Evolutionary conservation across 2,329 filamentous ascomycete genomes (phyloP).

Genomic region (Fusarium gaditjirri): DNA sequence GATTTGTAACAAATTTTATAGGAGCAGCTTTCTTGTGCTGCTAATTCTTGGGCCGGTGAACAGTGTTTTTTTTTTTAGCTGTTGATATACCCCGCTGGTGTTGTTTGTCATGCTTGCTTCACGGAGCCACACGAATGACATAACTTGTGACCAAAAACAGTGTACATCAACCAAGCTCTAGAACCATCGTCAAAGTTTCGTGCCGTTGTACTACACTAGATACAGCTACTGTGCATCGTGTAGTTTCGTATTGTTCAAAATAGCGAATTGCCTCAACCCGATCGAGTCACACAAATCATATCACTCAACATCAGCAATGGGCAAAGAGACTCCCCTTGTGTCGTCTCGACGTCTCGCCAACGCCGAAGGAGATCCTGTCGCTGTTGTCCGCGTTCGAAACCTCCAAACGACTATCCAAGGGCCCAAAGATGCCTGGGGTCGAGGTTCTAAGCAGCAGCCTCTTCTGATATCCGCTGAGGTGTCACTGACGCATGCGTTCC

Average conservation of each 20-base stretch:
- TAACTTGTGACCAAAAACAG: conserved; percentile 12
- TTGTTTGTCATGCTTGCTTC: conserved; percentile 27
- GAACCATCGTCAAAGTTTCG: neutral
- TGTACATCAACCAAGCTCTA: neutral
- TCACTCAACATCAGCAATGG: conserved; percentile 22
- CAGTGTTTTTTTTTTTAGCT: neutral
- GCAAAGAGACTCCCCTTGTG: conserved; percentile 33
- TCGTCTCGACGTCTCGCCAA: conserved; percentile 41
- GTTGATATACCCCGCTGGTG: conserved; percentile 27
- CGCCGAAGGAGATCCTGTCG: conserved; percentile 47
- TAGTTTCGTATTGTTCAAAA: neutral
- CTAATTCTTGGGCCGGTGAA: neutral
- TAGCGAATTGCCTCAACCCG: conserved; percentile 7
- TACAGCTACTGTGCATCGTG: neutral
- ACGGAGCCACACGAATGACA: conserved; percentile 20
- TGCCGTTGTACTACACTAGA: neutral
- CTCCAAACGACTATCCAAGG: conserved; percentile 66
- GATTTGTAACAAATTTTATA: neutral
- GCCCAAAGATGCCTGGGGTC: conserved; percentile 76
- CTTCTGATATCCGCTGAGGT: conserved; percentile 69
- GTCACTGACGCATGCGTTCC: conserved; percentile 65
- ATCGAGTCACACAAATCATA: conserved; percentile 9
- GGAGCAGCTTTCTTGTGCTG: neutral
- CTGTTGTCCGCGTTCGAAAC: conserved; percentile 69
- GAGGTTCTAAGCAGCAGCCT: conserved; percentile 68